Conservation (phyloP, 345 rosid genomes). For the Psidium guajava region DNA sequence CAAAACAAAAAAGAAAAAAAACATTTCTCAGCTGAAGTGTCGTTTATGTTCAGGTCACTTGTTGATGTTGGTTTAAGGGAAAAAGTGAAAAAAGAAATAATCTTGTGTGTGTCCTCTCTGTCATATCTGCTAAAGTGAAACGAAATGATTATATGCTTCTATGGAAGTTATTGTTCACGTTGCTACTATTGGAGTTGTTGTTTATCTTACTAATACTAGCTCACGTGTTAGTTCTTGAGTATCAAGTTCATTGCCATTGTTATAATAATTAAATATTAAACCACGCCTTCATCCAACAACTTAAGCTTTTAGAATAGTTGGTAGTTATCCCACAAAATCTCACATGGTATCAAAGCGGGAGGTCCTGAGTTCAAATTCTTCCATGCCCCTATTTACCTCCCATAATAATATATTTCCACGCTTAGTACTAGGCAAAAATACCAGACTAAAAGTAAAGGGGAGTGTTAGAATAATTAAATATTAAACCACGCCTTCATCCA, state of each 20-base stretch:
- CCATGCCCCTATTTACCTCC: too few species aligned
- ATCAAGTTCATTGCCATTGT: background rate
- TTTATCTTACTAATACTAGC: background rate
- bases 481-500: too few species aligned
- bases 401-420: too few species aligned
- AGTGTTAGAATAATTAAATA: too few species aligned
- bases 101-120: background rate
- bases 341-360: too few species aligned
- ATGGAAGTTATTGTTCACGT: background rate
- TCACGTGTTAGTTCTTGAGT: background rate
- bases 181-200: background rate
- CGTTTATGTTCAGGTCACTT: background rate
- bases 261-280: too few species aligned
- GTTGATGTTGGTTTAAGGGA: background rate
- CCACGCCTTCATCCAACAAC: too few species aligned
- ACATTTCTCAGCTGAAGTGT: background rate
- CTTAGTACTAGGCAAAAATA: too few species aligned
- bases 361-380: too few species aligned
- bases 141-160: background rate
- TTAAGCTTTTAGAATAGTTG: too few species aligned
- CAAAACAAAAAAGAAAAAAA: background rate
- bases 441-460: too few species aligned
- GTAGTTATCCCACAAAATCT: too few species aligned
- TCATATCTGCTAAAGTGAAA: background rate
- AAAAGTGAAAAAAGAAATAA: background rate